phyloP scores from a whole-genome alignment of 768 basidiomycete species.

The Tricholomella constricta region DNA sequence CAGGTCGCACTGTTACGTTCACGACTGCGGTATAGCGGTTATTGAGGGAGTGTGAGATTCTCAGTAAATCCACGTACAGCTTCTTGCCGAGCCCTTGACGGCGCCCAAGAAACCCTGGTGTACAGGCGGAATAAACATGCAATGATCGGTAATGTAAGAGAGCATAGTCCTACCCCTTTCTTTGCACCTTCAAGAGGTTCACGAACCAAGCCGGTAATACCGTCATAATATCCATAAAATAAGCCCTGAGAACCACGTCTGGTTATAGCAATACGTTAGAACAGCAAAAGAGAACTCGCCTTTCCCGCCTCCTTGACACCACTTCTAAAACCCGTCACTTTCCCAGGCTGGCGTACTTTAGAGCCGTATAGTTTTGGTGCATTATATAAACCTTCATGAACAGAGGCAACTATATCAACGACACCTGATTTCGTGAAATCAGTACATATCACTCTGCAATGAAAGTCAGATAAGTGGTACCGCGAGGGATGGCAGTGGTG shows the following conservation, averaged over 20 bases:
- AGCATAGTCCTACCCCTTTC: constrained; percentile 24
- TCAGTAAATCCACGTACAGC: constrained; percentile 29
- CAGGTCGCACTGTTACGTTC: constrained; percentile 33
- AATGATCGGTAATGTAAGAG: neutral
- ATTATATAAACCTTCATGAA: constrained; percentile 50
- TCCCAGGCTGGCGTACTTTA: constrained; percentile 38
- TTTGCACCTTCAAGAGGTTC: constrained; percentile 35
- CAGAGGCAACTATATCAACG: constrained; percentile 38
- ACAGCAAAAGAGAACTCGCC: constrained; percentile 21
- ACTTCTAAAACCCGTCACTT: constrained; percentile 43
- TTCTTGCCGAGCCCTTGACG: constrained; percentile 36
- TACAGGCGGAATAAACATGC: neutral
- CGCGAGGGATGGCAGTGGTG: constrained; percentile 48
- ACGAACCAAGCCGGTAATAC: constrained; percentile 35
- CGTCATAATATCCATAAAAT: constrained; percentile 38
- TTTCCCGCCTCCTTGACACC: constrained; percentile 52
- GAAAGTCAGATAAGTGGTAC: constrained; percentile 20
- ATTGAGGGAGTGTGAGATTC: neutral
- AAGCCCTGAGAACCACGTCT: constrained; percentile 20
- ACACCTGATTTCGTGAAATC: constrained; percentile 33
- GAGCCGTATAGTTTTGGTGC: constrained; percentile 42
- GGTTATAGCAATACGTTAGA: neutral
- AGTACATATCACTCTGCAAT: neutral
- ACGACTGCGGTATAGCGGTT: no score
- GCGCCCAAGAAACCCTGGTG: constrained; percentile 34